Evolutionary conservation across 352 stramenopile genomes (phyloP).

Genomic region (Thalassiosira mediterranea): DNA sequence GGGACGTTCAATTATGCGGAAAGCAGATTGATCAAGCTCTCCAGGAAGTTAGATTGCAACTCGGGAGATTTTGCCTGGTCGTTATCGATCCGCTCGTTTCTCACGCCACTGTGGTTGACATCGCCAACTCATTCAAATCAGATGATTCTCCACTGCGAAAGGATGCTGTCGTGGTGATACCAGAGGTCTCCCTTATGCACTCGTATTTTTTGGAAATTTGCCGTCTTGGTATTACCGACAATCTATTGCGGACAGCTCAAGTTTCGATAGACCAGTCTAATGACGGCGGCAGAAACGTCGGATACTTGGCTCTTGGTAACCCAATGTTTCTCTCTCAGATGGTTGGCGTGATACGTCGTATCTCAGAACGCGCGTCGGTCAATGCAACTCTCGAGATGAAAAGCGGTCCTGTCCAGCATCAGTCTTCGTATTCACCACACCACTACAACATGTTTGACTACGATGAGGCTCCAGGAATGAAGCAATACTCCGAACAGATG

Average conservation of each 20-base stretch:
- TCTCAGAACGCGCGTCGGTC: conserved; percentile 1
- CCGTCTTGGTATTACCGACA: conserved; percentile 6
- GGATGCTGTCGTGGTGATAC: conserved; percentile 9
- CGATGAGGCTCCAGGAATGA: conserved; percentile 29
- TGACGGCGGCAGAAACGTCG: neutral
- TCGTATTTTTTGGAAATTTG: conserved; percentile 23
- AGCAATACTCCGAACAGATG: conserved; percentile 25
- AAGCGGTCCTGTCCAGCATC: conserved; percentile 4
- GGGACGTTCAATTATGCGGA: no score
- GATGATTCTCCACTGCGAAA: conserved; percentile 1
- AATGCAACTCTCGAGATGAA: conserved; percentile 25
- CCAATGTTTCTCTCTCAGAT: conserved; percentile 20
- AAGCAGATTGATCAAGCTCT: neutral
- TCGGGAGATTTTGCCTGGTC: conserved; percentile 2
- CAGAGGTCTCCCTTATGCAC: conserved; percentile 4
- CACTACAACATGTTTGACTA: conserved; percentile 28
- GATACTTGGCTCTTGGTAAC: conserved; percentile 25
- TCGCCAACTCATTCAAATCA: conserved; percentile 7
- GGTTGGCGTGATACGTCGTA: conserved; percentile 15
- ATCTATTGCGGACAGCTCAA: conserved; percentile 1
- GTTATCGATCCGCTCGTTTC: conserved; percentile 13
- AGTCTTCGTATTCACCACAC: conserved; percentile 7
- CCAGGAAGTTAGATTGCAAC: neutral
- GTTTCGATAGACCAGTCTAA: conserved; percentile 9
- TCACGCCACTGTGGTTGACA: conserved; percentile 5